Conservation (phyloP, 257 asterid genomes). For the Capsicum pubescens region DNA sequence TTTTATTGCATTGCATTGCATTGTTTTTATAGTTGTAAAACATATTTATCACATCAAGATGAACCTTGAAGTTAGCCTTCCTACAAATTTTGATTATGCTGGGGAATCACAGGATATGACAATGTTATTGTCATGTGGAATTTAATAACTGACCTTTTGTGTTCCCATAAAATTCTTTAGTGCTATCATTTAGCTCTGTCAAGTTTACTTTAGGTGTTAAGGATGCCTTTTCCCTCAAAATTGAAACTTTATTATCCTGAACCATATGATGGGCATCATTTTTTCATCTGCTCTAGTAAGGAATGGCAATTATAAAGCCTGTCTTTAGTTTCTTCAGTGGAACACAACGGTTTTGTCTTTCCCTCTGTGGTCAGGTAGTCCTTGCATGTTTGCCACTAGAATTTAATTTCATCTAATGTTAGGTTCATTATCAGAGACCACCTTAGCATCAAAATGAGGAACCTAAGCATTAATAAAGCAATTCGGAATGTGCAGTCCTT, state of each 20-base stretch:
- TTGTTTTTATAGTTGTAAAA: background rate
- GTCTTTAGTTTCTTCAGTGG: slow-evolving; percentile 49
- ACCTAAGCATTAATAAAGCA: background rate
- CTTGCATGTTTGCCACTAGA: background rate
- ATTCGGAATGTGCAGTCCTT: background rate
- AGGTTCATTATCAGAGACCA: background rate
- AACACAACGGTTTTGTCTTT: slow-evolving; percentile 65
- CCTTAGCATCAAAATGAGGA: slow-evolving; percentile 8
- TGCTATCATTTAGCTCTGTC: background rate
- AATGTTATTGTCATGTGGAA: background rate
- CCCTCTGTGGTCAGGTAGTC: background rate
- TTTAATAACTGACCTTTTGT: background rate
- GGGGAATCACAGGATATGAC: background rate
- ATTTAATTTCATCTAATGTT: background rate
- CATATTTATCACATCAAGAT: background rate
- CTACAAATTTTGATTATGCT: background rate
- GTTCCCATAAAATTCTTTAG: background rate
- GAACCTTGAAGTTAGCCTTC: slow-evolving; percentile 2
- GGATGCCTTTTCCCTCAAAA: background rate
- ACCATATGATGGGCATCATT: too few species aligned
- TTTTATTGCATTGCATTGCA: slow-evolving; percentile 5
- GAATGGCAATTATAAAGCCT: slow-evolving; percentile 79
- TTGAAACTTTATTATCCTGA: background rate
- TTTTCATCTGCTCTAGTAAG: slow-evolving; percentile 65
- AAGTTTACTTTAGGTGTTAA: background rate